These are phyloP conservation scores for Lactarius pseudohatsudake DNA, from an alignment of 768 basidiomycete genomes.

Conservation along the genomic window DNA sequence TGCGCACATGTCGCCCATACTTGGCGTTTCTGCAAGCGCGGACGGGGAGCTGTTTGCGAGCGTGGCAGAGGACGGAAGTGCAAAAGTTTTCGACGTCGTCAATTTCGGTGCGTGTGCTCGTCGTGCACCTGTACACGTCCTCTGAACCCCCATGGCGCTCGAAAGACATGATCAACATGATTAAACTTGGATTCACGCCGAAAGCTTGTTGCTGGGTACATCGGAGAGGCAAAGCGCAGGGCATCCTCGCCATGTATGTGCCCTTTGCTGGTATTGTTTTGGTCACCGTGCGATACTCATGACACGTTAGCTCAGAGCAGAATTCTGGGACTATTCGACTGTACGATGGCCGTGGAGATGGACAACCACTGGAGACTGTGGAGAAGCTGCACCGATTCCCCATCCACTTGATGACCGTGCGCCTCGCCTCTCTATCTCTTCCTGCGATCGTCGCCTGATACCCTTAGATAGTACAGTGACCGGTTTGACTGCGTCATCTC, in stretches of 20 bases:
- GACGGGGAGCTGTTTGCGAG: slow-evolving; percentile 94
- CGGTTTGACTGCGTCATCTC: slow-evolving; percentile 89
- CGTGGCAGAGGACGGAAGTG: slow-evolving; percentile 86
- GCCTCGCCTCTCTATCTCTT: slow-evolving; percentile 4
- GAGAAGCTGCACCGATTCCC: slow-evolving; percentile 81
- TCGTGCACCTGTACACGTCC: slow-evolving; percentile 1
- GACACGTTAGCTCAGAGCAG: slow-evolving; percentile 67
- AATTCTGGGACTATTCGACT: slow-evolving; percentile 73
- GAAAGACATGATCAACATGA: slow-evolving; percentile 98
- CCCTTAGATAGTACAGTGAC: slow-evolving; percentile 72
- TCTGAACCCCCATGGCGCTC: background rate
- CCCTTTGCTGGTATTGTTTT: background rate
- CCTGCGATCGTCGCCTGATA: background rate
- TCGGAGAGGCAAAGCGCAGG: slow-evolving; percentile 80
- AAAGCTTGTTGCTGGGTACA: slow-evolving; percentile 96
- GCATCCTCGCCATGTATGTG: slow-evolving; percentile 81
- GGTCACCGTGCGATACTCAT: slow-evolving; percentile 16
- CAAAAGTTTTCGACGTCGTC: slow-evolving; percentile 95
- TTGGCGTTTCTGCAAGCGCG: slow-evolving; percentile 79
- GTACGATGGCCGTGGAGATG: slow-evolving; percentile 90
- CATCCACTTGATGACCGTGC: slow-evolving; percentile 83
- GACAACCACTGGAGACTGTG: slow-evolving; percentile 71
- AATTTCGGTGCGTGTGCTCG: slow-evolving; percentile 77
- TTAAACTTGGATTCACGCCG: slow-evolving; percentile 84
- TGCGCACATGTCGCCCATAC: slow-evolving; percentile 79